Percentiles rank a stretch among this genome's conserved stretches.
These are phyloP conservation scores for Iberis pinnata DNA, from an alignment of 345 rosid genomes.

Conservation along the genomic window DNA sequence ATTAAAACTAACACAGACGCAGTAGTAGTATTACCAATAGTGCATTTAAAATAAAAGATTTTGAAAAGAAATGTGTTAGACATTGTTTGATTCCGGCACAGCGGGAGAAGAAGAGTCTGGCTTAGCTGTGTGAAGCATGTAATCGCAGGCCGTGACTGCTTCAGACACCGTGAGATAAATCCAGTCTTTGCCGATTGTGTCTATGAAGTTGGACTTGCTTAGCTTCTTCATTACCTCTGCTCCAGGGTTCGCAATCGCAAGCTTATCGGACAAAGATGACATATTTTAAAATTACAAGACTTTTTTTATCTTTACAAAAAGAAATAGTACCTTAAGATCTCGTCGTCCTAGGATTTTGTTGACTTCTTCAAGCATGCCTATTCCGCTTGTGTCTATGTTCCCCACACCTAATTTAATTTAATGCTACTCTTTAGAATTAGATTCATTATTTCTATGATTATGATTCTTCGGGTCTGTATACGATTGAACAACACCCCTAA, in stretches of 20 bases:
- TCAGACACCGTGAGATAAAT: slow-evolving; percentile 68
- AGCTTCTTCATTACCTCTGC: slow-evolving; percentile 89
- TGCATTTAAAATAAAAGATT: too few species aligned
- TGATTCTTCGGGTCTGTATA: too few species aligned
- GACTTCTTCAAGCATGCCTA: slow-evolving; percentile 86
- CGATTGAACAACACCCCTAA: too few species aligned
- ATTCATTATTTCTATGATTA: neutral
- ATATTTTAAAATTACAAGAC: too few species aligned
- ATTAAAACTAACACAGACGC: too few species aligned
- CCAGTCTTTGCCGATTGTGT: slow-evolving; percentile 60
- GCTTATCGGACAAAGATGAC: slow-evolving; percentile 30
- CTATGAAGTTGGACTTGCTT: slow-evolving; percentile 57
- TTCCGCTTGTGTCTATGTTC: slow-evolving; percentile 91
- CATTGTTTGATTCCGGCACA: slow-evolving; percentile 11
- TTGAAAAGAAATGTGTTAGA: slow-evolving; percentile 16
- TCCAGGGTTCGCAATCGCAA: slow-evolving; percentile 80
- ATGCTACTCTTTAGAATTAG: neutral
- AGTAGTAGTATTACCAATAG: too few species aligned
- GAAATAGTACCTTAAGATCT: slow-evolving; percentile 46
- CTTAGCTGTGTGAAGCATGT: slow-evolving; percentile 47
- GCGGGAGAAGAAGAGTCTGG: slow-evolving; percentile 11
- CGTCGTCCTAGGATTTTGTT: slow-evolving; percentile 50
- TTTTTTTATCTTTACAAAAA: too few species aligned
- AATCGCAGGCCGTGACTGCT: slow-evolving; percentile 67
- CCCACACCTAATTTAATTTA: slow-evolving; percentile 54